These are phyloP conservation scores for Obelidium mucronatum DNA, from an alignment of 192 early-diverging fungal species.

Conservation along the genomic window DNA sequence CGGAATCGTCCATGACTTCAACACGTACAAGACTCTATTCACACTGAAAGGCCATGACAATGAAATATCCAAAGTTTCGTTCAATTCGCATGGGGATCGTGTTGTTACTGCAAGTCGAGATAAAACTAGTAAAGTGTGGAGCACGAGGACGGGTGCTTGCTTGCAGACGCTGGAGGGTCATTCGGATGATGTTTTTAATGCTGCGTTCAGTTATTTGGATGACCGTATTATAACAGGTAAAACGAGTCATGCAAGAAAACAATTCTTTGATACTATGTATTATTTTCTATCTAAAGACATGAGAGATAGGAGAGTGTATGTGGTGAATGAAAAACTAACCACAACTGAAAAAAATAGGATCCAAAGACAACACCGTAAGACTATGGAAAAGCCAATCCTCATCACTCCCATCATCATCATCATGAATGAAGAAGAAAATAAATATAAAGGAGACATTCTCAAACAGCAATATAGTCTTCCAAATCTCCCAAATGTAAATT, in stretches of 20 bases:
- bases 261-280: neutral
- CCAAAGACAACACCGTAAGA: conserved; percentile 41
- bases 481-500: conserved; percentile 41
- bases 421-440: neutral
- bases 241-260: neutral
- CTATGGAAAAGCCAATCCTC: conserved; percentile 37
- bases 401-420: no score
- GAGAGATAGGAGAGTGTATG: no score
- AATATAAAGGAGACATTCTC: neutral
- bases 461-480: conserved; percentile 48
- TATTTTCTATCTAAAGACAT: no score
- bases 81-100: conserved; percentile 49
- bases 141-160: conserved; percentile 42
- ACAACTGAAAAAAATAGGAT: conserved; percentile 4
- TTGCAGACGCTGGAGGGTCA: conserved; percentile 51
- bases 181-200: conserved; percentile 58
- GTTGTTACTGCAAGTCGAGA: conserved; percentile 53
- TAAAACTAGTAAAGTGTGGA: conserved; percentile 54
- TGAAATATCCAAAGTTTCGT: conserved; percentile 56
- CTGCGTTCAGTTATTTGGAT: conserved; percentile 59
- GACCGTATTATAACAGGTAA: conserved; percentile 53
- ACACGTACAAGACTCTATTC: conserved; percentile 38
- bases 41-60: conserved; percentile 48
- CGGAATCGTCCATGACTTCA: conserved; percentile 35
- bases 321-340: neutral